Base-by-base conservation (phyloP, 257 asterid species). In the Scutellaria minor region DNA sequence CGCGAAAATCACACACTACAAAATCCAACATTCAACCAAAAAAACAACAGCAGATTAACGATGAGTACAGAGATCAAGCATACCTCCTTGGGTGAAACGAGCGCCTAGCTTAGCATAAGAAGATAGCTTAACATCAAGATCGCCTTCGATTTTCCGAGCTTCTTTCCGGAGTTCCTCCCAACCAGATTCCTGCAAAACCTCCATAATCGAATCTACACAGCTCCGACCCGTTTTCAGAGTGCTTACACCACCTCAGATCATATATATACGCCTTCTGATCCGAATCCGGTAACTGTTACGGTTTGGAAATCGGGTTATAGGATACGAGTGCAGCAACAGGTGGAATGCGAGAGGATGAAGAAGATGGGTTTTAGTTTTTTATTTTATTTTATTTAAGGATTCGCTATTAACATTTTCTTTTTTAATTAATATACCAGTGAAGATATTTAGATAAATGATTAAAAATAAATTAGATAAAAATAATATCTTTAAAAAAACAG, bases 101-200 rank as follows among this genome's bases (percentile, higher is more conserved):
- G 97, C 84, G 53, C 97, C 97, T 74, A 94, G 96, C 78, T 94
- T 94, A 42, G 97, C 98, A 67, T 90, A 95, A 40, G 99, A 95
- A 68, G 98, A 95, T 56, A 95, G 96, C 85, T 95, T 92, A 22
- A 92, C 96, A 77, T 95, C 99, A 81, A 95, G 93, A 88, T 95
- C 99, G 69, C 99, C 93, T 81, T 95, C 99, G 79, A 92, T 81
- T 81, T 92, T 95, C 60, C 98, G 86, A 61, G 97, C 99, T 66
- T 92, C 99, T 80, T 83, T 88, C 46, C 98, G 90, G 81, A 95
- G 92, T 85, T 95, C 98, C 82, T 95, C 96, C 99, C 99, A 95
- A 20, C 99, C 99, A 62, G 89, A 84, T 77, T 95, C 99, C 90
- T 90, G 95, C 84, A 87, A 54, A 74, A 73, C 77, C 39, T 90